Base-by-base conservation (phyloP, 2,329 filamentous ascomycete species). In the Alternaria alternata region DNA sequence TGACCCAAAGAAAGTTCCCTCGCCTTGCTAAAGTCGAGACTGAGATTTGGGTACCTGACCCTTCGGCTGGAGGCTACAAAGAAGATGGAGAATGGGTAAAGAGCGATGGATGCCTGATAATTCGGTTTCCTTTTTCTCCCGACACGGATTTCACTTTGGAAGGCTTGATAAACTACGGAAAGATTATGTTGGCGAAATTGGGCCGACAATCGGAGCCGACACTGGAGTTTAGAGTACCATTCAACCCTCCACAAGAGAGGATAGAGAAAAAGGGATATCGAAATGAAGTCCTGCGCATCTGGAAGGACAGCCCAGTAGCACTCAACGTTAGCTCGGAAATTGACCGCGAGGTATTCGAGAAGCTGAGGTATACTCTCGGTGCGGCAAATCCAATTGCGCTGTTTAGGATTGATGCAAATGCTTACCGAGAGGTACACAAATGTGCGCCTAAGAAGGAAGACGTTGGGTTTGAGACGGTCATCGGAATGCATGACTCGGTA, bases 401-500 rank as follows among this genome's bases (percentile, higher is more conserved):
- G 26, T 93, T 94, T 79, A 85, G 90, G 59, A 82, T 91, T 64
- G 87, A 91, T 70, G 85, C 87, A 14, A 77, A 73, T 1, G 81
- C 81, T 43, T 78, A 86, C 53, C 82, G 90, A 26, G 81, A 88
- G 62, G 87, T 92, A 2, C 83, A 84, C 59, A 81, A 85, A 56
- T 86, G 84, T 72, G 88, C 89, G 8, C 89, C 90, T 0, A 81
- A 76, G 16, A 83, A 83, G 64, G 83, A 84, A 7, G 82, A 84
- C 4, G 81, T 88, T 0, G 88, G 88, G 0, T 89, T 89, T 66
- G 87, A 90, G 71, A 86, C 89, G 1, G 81, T 87, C 6, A 84
- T 89, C 12, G 88, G 88, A 51, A 91, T 92, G 72, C 87, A 90
- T 62, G 91, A 93, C 74, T 87, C 87, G 44, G 89, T 90, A 80